Evolutionary conservation across 2,329 filamentous ascomycete species (phyloP), one percentile per base, ranked within the genome.

Genomic region (Chaetomiaceae sp.): DNA sequence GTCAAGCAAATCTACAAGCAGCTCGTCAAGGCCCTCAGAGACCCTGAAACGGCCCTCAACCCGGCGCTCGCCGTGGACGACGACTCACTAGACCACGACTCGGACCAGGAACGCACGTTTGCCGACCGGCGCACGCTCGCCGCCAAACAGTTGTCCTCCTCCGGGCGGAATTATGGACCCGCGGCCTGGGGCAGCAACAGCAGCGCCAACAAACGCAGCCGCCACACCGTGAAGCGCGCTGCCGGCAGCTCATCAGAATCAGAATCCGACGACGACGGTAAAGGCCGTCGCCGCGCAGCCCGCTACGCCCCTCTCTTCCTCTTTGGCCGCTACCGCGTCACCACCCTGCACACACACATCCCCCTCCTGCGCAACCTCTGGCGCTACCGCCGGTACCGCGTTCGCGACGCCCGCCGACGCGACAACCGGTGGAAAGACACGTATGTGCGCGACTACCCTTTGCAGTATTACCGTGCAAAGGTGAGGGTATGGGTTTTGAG

Each of bases 391-490:
- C 36, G 14, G 14, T 56, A 56, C 19, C 53, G 48, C 6, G 27
- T 17, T 2, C 17, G n/a, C 4, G n/a, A 42, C 4, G n/a, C 23
- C 3, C 38, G 45, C 6, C 31, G 38, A 5, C 34, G 23, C 5
- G 25, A 52, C 14, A 55, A 51, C 38, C 53, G 44, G 5, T 55
- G 53, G 53, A 51, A 40, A 9, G 53, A 55, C 17, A 37, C 37
- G 3, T 55, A 55, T 19, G 38, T 52, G 14, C 19, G 5, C 9
- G 53, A 55, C 23, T 55, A 55, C 23, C 53, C 53, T 14, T 31
- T 55, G 17, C 47, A 15, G 15, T 25, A 45, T 34, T 46, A 31
- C 29, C 29, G 31, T 8, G 11, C 19, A 2, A 36, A 38, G 20
- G 29, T 44, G 4, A 31, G 14, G 9, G 7, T 43, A 19, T 36